Conservation (phyloP, 352 stramenopile genomes). For the Blastocystis hominis region DNA sequence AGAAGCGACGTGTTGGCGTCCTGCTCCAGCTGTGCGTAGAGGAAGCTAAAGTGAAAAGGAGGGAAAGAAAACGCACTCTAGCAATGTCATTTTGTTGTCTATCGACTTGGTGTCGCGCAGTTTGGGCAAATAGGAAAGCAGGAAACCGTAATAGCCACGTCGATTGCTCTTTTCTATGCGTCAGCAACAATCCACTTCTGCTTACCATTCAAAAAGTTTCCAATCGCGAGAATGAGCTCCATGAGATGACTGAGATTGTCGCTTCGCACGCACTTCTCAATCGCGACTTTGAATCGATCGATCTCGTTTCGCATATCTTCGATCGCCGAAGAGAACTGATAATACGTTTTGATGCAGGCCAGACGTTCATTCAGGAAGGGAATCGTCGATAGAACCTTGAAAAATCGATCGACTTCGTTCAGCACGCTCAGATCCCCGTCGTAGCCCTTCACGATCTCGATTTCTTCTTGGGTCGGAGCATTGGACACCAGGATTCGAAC, state of each 20-base stretch:
- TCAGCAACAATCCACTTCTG: slow-evolving; percentile 65
- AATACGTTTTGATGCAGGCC: slow-evolving; percentile 66
- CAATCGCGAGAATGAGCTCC: slow-evolving; percentile 69
- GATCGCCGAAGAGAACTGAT: slow-evolving; percentile 68
- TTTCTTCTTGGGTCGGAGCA: slow-evolving; percentile 58
- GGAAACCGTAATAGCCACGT: slow-evolving; percentile 20
- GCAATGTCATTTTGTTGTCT: slow-evolving; percentile 29
- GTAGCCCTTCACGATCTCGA: slow-evolving; percentile 68
- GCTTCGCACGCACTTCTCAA: slow-evolving; percentile 67
- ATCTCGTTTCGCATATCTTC: slow-evolving; percentile 70
- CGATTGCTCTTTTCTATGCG: not conserved
- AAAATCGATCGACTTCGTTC: slow-evolving; percentile 70
- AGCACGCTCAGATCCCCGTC: slow-evolving; percentile 67
- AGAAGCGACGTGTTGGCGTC: not conserved
- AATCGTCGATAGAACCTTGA: slow-evolving; percentile 72
- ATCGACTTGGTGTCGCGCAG: slow-evolving; percentile 38
- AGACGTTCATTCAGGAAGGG: slow-evolving; percentile 69
- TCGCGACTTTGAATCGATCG: slow-evolving; percentile 66
- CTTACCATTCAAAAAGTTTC: slow-evolving; percentile 76
- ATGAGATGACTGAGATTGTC: slow-evolving; percentile 69
- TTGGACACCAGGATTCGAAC: slow-evolving; percentile 27
- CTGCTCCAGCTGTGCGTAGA: not conserved
- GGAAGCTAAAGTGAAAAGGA: not conserved
- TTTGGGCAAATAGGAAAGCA: slow-evolving; percentile 32
- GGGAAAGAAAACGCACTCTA: not conserved